phyloP scores from a whole-genome alignment of 371 early-diverging fungal species.

The Lichtheimia ornata region DNA sequence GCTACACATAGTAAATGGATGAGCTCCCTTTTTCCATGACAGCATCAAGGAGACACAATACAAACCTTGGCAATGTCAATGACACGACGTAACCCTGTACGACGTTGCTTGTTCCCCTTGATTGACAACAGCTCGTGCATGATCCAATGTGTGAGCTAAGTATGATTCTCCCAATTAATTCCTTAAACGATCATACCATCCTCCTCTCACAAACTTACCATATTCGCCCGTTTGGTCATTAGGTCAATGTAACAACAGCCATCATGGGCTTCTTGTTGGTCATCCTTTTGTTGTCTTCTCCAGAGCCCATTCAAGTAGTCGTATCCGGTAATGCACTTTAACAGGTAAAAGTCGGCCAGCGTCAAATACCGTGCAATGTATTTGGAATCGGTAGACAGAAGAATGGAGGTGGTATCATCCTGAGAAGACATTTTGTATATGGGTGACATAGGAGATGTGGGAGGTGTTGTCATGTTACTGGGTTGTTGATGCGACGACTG shows the following conservation, averaged over 20 bases:
- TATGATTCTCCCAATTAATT: too few relatives aligned
- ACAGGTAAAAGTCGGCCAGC: conserved; percentile 39
- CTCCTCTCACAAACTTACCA: conserved; percentile 15
- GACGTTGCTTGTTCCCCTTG: conserved; percentile 25
- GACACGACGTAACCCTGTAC: conserved; percentile 27
- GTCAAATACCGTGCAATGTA: conserved; percentile 44
- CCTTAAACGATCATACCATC: too few relatives aligned
- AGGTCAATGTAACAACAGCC: conserved; percentile 25
- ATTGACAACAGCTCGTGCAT: conserved; percentile 21
- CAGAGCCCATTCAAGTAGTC: conserved; percentile 36
- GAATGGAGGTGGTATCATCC: background rate
- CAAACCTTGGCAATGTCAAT: conserved; percentile 46
- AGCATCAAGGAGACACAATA: background rate
- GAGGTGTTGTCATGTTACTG: conserved; percentile 24
- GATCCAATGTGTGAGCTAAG: conserved; percentile 37
- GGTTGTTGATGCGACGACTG: background rate
- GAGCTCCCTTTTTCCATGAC: background rate
- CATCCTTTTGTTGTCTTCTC: conserved; percentile 8
- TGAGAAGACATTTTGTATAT: background rate
- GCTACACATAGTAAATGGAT: conserved; percentile 14
- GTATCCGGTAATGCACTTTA: conserved; percentile 42
- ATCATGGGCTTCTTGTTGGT: background rate
- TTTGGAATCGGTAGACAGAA: conserved; percentile 19
- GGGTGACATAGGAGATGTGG: conserved; percentile 29
- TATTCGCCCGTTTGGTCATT: conserved; percentile 45